Percentiles rank a stretch among this genome's conserved stretches.
Evolutionary conservation across 768 basidiomycete genomes (phyloP).

Genomic region (Rhodosporidiobolus odoratus): DNA sequence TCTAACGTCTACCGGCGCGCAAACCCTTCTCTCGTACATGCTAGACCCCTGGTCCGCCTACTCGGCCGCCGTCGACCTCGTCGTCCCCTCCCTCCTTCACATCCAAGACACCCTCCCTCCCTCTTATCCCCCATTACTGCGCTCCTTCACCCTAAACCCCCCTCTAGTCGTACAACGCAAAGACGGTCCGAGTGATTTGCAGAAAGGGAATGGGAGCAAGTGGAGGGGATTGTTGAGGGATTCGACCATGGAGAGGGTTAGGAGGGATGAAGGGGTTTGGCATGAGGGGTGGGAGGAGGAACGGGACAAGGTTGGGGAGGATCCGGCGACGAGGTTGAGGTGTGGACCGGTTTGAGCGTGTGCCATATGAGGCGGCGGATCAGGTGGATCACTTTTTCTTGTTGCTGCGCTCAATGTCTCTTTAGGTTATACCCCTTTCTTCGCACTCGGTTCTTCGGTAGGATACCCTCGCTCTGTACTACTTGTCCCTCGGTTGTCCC

Average conservation of each 20-base stretch:
- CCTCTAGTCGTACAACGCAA: constrained; percentile 42
- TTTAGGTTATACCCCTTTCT: too few relatives aligned
- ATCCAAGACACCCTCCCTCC: not conserved
- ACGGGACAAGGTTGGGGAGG: not conserved
- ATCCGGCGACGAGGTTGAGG: constrained; percentile 29
- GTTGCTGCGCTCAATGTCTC: not conserved
- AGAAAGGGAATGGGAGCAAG: constrained; percentile 32
- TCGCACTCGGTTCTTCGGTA: too few relatives aligned
- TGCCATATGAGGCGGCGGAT: not conserved
- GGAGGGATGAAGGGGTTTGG: constrained; percentile 27
- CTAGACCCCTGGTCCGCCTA: constrained; percentile 40
- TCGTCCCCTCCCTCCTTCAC: constrained; percentile 32
- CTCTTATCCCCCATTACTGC: not conserved
- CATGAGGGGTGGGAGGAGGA: constrained; percentile 17
- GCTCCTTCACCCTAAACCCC: constrained; percentile 36
- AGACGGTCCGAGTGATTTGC: constrained; percentile 38
- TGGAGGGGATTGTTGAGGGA: constrained; percentile 41
- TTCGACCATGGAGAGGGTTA: constrained; percentile 38
- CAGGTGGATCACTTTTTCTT: not conserved
- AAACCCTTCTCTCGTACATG: constrained; percentile 22
- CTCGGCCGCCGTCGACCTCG: constrained; percentile 39
- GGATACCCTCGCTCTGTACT: too few relatives aligned
- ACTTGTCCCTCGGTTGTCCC: too few relatives aligned
- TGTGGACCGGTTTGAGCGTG: constrained; percentile 13
- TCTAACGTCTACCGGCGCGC: constrained; percentile 33